phyloP scores from a whole-genome alignment of 768 basidiomycete genomes.

The Hydnomerulius pinastri region DNA sequence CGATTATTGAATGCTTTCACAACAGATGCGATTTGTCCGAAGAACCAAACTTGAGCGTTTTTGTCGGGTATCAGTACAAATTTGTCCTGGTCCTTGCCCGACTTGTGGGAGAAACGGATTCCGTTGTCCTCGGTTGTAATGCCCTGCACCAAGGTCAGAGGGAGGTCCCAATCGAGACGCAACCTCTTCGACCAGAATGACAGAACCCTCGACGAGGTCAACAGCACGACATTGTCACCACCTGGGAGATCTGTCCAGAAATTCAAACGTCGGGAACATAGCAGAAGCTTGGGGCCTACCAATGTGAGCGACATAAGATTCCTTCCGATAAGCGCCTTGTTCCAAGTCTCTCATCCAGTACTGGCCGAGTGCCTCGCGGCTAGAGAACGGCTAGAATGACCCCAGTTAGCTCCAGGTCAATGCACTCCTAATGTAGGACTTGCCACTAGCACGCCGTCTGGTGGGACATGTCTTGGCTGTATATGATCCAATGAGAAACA shows the following conservation, averaged over 20 bases:
- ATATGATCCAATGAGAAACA: conserved; percentile 1
- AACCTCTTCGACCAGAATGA: conserved; percentile 86
- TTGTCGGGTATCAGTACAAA: conserved; percentile 80
- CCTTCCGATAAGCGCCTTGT: conserved; percentile 81
- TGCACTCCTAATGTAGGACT: conserved; percentile 28
- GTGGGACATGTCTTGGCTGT: conserved; percentile 82
- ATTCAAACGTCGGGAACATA: conserved; percentile 10
- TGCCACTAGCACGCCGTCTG: conserved; percentile 87
- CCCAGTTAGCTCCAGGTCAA: conserved; percentile 3
- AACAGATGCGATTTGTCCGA: conserved; percentile 70
- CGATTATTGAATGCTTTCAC: conserved; percentile 77
- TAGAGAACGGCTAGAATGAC: conserved; percentile 72
- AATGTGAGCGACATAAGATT: conserved; percentile 90
- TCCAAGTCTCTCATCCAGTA: conserved; percentile 97
- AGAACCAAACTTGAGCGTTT: conserved; percentile 77
- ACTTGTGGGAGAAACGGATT: conserved; percentile 83
- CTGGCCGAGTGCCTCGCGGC: conserved; percentile 90
- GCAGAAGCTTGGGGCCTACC: conserved; percentile 48
- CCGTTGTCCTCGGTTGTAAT: conserved; percentile 90
- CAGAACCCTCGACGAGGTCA: conserved; percentile 79
- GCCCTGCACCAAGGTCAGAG: conserved; percentile 83
- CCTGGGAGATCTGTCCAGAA: conserved; percentile 62
- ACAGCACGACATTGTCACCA: conserved; percentile 75
- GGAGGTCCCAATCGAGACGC: conserved; percentile 88
- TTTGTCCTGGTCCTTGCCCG: conserved; percentile 71